These are phyloP conservation scores for Kockovaella imperatae DNA, from an alignment of 768 basidiomycete genomes.

Conservation along the genomic window DNA sequence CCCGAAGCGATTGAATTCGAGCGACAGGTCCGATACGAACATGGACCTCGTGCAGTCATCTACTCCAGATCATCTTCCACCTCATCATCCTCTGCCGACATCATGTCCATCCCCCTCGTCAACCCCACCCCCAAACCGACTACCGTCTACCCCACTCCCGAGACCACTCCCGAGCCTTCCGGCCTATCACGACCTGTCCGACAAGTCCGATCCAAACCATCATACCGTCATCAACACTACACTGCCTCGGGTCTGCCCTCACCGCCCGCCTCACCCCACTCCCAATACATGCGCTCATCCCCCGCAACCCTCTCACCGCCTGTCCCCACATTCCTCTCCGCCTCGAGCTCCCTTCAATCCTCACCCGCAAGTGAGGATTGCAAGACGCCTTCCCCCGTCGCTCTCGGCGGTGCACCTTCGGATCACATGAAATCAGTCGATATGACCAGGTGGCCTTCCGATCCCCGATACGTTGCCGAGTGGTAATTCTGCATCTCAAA, in stretches of 20 bases:
- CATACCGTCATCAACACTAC: conserved; percentile 7
- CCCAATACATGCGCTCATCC: conserved; percentile 4
- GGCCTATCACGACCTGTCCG: conserved; percentile 26
- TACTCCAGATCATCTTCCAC: conserved; percentile 11
- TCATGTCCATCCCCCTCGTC: conserved; percentile 5
- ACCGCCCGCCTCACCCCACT: conserved; percentile 30
- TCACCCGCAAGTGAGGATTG: conserved; percentile 40
- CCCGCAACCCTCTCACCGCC: neutral
- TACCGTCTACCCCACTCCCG: conserved; percentile 29
- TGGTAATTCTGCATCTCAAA: too few relatives aligned
- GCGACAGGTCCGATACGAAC: conserved; percentile 41
- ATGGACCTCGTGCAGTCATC: conserved; percentile 34
- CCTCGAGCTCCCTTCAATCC: conserved; percentile 32
- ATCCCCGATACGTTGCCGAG: too few relatives aligned
- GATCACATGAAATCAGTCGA: neutral
- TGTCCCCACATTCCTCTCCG: conserved; percentile 24
- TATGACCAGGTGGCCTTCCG: too few relatives aligned
- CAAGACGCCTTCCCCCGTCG: conserved; percentile 37
- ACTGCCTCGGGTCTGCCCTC: conserved; percentile 21
- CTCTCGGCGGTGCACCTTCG: conserved; percentile 52
- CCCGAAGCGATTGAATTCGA: conserved; percentile 45
- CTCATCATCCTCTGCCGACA: conserved; percentile 9
- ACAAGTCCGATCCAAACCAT: conserved; percentile 26
- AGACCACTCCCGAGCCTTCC: conserved; percentile 29
- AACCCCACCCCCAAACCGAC: conserved; percentile 1